A percentile compares a stretch with the other conserved stretches of the same genome.
Evolutionary conservation across 2,329 filamentous ascomycete species (phyloP).

Genomic region (Fusarium sp.): DNA sequence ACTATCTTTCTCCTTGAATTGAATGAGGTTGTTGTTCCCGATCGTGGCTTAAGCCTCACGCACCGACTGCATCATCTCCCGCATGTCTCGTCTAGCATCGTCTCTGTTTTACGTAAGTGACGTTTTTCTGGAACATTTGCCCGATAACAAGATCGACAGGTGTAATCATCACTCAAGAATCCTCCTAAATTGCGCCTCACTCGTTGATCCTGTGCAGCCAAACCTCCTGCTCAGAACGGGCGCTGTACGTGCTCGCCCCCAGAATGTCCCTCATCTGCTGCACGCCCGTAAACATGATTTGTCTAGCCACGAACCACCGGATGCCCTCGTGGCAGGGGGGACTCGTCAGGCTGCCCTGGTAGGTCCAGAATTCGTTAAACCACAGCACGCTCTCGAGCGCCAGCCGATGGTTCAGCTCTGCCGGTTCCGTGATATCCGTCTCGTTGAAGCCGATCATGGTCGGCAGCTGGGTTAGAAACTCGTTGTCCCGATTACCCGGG

Average conservation of each 20-base stretch:
- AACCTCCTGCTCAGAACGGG: slow-evolving; percentile 32
- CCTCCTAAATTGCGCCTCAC: not conserved
- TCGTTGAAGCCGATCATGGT: slow-evolving; percentile 32
- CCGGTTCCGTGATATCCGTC: not conserved
- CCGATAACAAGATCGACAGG: not conserved
- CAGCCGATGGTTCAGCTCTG: slow-evolving; percentile 9
- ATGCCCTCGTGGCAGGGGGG: slow-evolving; percentile 33
- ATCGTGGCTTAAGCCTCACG: not conserved
- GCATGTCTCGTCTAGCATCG: not conserved
- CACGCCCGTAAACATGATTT: slow-evolving; percentile 34
- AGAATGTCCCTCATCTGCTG: slow-evolving; percentile 34
- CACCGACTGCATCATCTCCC: not conserved
- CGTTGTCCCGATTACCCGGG: slow-evolving; percentile 23
- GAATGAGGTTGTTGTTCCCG: not conserved
- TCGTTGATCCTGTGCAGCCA: slow-evolving; percentile 36
- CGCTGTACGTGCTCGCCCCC: slow-evolving; percentile 33
- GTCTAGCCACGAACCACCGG: slow-evolving; percentile 28
- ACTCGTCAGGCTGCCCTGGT: slow-evolving; percentile 36
- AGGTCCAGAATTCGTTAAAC: slow-evolving; percentile 40
- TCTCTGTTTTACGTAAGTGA: not conserved
- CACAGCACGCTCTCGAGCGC: slow-evolving; percentile 22
- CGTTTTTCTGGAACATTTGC: not conserved
- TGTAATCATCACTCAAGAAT: not conserved
- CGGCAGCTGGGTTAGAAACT: slow-evolving; percentile 22
- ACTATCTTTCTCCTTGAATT: not conserved